Conservation (phyloP, 805 yeast species). For the Zygotorulaspora sp. region DNA sequence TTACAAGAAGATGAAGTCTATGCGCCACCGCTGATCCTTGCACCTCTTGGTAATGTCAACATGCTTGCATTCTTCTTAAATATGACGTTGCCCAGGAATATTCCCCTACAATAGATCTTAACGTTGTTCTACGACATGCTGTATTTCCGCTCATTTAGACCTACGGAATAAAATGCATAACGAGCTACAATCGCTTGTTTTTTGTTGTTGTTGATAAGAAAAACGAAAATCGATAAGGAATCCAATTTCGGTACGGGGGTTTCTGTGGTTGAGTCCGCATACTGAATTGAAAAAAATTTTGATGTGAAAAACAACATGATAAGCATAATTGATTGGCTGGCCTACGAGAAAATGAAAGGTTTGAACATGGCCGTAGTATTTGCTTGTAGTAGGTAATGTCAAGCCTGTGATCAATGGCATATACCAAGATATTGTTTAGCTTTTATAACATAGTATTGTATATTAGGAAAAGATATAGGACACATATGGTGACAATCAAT, state of each 20-base stretch:
- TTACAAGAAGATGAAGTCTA: conserved; percentile 57
- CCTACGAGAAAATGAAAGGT: neutral
- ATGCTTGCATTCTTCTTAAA: no score
- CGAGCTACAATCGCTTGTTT: neutral
- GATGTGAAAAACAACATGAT: conserved; percentile 1
- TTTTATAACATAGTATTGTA: neutral
- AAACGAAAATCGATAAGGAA: neutral
- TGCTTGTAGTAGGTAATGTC: no score
- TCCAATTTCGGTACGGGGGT: neutral
- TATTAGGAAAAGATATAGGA: neutral
- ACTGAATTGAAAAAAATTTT: neutral
- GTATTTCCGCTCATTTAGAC: no score
- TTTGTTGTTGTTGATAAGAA: conserved; percentile 1
- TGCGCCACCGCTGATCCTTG: conserved; percentile 26
- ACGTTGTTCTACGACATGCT: no score
- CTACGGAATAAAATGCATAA: neutral
- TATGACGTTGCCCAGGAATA: no score
- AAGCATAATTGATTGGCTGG: neutral
- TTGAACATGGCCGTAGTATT: no score
- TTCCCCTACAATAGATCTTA: no score
- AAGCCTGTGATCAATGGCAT: no score
- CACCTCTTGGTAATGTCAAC: no score
- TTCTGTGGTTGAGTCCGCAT: neutral
- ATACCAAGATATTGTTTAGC: neutral
- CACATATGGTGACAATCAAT: neutral